phyloP scores from a whole-genome alignment of 2,329 filamentous ascomycete genomes.

The Sporothrix protearum region DNA sequence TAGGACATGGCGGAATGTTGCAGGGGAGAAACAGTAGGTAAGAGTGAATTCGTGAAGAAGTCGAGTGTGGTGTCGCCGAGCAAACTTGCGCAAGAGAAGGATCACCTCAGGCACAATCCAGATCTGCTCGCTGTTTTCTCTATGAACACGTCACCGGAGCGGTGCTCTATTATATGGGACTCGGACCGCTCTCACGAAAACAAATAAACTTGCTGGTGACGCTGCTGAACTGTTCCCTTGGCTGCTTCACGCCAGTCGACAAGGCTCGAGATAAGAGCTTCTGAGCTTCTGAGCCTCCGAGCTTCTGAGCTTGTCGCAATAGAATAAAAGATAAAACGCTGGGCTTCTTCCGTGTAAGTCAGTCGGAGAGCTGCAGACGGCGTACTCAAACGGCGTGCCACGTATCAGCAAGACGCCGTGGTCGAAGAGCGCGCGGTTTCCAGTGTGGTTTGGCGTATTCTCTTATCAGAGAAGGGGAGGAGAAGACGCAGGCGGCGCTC shows the following conservation, averaged over 20 bases:
- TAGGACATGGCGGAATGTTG: not conserved
- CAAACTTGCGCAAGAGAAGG: not conserved
- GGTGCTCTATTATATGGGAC: not conserved
- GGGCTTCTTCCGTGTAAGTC: not conserved
- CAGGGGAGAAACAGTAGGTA: not conserved
- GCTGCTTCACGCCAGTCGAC: not conserved
- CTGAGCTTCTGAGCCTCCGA: not conserved
- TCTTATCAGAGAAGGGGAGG: slow-evolving; percentile 11
- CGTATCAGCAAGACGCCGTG: slow-evolving; percentile 19
- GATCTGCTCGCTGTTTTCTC: not conserved
- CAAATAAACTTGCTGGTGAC: not conserved
- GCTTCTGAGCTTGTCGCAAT: not conserved
- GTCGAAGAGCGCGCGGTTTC: not conserved
- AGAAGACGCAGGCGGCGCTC: not conserved
- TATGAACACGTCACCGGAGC: not conserved
- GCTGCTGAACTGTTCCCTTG: not conserved
- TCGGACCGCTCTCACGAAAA: not conserved
- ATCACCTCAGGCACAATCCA: not conserved
- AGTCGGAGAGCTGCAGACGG: slow-evolving; percentile 6
- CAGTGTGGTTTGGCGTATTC: not conserved
- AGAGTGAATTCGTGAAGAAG: not conserved
- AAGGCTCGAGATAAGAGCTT: slow-evolving; percentile 6
- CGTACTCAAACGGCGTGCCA: slow-evolving; percentile 18
- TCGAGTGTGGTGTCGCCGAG: not conserved
- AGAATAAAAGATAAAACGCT: not conserved